A percentile compares a stretch with the other conserved stretches of the same genome.
Evolutionary conservation across 2,329 filamentous ascomycete species (phyloP).

Genomic region (Colletotrichum liriopes): DNA sequence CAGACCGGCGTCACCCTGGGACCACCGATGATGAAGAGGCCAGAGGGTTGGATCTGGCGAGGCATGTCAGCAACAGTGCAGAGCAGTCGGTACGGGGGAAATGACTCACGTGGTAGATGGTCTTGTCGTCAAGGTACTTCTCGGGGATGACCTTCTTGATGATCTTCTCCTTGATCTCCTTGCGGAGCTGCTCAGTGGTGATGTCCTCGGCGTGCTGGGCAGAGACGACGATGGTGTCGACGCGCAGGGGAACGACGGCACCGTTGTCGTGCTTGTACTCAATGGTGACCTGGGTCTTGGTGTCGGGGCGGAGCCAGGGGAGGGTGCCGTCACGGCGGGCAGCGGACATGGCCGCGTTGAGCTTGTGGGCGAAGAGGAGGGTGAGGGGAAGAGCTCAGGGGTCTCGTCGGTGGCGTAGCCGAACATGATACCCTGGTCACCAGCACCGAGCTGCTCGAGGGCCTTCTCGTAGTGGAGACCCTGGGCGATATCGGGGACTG

Average conservation of each 20-base stretch:
- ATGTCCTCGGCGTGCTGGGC: constrained; percentile 94
- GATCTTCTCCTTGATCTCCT: constrained; percentile 97
- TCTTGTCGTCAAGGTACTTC: constrained; percentile 92
- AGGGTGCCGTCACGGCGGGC: constrained; percentile 90
- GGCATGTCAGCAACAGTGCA: constrained; percentile 51
- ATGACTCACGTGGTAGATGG: constrained; percentile 88
- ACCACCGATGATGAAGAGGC: constrained; percentile 98
- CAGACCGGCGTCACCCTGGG: constrained; percentile 98
- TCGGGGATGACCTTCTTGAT: constrained; percentile 94
- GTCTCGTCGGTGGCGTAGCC: constrained; percentile 99
- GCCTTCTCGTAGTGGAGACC: constrained; percentile 98
- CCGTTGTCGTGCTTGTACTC: constrained; percentile 98
- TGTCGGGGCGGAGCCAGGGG: constrained; percentile 97
- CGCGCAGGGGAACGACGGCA: constrained; percentile 91
- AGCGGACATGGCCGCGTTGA: constrained; percentile 94
- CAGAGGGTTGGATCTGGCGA: constrained; percentile 89
- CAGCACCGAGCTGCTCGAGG: constrained; percentile 96
- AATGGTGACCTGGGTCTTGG: constrained; percentile 99
- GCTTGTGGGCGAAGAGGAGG: constrained; percentile 94
- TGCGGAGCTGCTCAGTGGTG: constrained; percentile 91
- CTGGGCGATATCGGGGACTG: constrained; percentile 99
- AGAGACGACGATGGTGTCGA: constrained; percentile 97
- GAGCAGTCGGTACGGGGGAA: background rate
- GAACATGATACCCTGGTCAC: constrained; percentile 99
- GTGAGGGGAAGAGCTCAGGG: constrained; percentile 95